Percentiles rank a stretch among this genome's conserved stretches.
Evolutionary conservation across 169 alveolate species (phyloP).

Genomic region (Cryptosporidium xiaoi): DNA sequence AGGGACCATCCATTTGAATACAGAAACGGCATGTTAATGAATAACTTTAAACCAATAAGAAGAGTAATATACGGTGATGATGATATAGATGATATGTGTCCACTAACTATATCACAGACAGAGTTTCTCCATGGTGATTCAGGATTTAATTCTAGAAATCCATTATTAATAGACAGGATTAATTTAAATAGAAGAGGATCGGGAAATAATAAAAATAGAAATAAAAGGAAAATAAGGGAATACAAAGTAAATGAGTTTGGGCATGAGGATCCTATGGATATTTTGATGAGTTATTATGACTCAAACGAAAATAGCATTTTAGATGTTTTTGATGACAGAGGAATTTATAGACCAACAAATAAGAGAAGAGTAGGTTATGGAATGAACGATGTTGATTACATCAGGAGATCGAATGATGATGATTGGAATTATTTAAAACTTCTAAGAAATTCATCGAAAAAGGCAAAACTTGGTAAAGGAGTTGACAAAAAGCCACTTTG

Average conservation of each 20-base stretch:
- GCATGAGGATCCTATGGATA: constrained; percentile 61
- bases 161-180: constrained; percentile 7
- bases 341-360: constrained; percentile 26
- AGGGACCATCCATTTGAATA: not conserved
- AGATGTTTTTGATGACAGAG: constrained; percentile 54
- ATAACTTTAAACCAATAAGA: constrained; percentile 28
- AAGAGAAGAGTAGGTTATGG: constrained; percentile 42
- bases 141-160: constrained; percentile 36
- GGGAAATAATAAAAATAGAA: not conserved
- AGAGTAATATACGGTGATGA: constrained; percentile 32
- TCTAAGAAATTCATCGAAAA: constrained; percentile 4
- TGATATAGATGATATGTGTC: constrained; percentile 27
- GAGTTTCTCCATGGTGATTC: constrained; percentile 34
- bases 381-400: constrained; percentile 21
- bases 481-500: constrained; percentile 20
- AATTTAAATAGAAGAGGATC: no score
- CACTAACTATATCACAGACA: constrained; percentile 56
- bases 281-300: constrained; percentile 14
- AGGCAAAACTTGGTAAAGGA: not conserved
- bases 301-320: constrained; percentile 34
- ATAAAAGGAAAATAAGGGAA: not conserved
- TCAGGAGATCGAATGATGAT: constrained; percentile 37
- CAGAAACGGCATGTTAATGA: not conserved
- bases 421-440: constrained; percentile 60
- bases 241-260: constrained; percentile 53